Evolutionary conservation across 106 monocot species (phyloP).

Genomic region (Cymbidium sinense): DNA sequence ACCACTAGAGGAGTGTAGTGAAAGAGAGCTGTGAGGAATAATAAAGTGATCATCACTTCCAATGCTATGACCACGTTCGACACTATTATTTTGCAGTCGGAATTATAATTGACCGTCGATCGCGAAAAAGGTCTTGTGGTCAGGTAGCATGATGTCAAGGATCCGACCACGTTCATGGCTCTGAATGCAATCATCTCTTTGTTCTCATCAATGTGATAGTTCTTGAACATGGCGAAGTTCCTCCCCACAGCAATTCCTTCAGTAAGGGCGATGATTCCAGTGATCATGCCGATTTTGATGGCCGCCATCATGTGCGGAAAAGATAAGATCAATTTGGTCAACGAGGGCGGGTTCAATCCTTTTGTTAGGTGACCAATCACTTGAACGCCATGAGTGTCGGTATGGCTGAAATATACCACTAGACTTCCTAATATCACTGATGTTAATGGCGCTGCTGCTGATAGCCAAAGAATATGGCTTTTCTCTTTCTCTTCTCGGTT

Average conservation of each 20-base stretch:
- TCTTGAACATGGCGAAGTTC: slow-evolving; percentile 61
- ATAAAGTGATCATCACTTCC: slow-evolving; percentile 74
- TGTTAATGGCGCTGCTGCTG: slow-evolving; percentile 53
- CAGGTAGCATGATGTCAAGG: slow-evolving; percentile 53
- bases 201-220: slow-evolving; percentile 62
- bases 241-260: slow-evolving; percentile 56
- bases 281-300: slow-evolving; percentile 56
- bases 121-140: slow-evolving; percentile 64
- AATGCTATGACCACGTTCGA: slow-evolving; percentile 81
- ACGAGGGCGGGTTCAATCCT: slow-evolving; percentile 68
- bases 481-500: slow-evolving; percentile 62
- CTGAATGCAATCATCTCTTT: slow-evolving; percentile 73
- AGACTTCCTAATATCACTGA: slow-evolving; percentile 61
- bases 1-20: slow-evolving; percentile 95
- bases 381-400: slow-evolving; percentile 76
- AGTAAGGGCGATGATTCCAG: slow-evolving; percentile 73
- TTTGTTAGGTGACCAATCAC: slow-evolving; percentile 67
- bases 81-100: slow-evolving; percentile 87
- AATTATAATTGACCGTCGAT: slow-evolving; percentile 88
- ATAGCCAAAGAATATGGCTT: slow-evolving; percentile 62
- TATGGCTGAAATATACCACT: slow-evolving; percentile 45
- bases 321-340: slow-evolving; percentile 38
- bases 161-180: slow-evolving; percentile 65
- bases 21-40: slow-evolving; percentile 82
- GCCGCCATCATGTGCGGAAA: slow-evolving; percentile 42